A percentile compares a stretch with the other conserved stretches of the same genome.
phyloP scores from a whole-genome alignment of 768 basidiomycete species.

The Paxillus ammoniavirescens region DNA sequence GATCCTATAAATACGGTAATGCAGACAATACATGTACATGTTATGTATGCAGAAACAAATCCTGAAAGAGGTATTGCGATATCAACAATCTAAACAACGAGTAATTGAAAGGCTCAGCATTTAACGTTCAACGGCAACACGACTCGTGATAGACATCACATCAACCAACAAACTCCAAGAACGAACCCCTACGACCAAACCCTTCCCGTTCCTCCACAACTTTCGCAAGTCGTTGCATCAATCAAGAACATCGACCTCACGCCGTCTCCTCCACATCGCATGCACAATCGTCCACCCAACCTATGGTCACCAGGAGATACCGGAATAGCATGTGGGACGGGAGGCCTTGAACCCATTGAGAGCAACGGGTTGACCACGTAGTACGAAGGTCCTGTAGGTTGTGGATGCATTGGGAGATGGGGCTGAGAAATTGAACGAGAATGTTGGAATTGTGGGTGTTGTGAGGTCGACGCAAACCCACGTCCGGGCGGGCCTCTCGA shows the following conservation, averaged over 20 bases:
- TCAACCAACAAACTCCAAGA: too few relatives aligned
- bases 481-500: neutral
- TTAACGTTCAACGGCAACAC: too few relatives aligned
- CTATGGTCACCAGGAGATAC: constrained; percentile 65
- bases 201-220: constrained; percentile 67
- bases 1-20: too few relatives aligned
- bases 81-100: too few relatives aligned
- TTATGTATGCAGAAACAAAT: too few relatives aligned
- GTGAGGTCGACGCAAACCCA: neutral
- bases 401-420: neutral
- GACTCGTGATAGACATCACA: too few relatives aligned
- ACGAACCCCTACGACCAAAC: constrained; percentile 31
- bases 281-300: constrained; percentile 65
- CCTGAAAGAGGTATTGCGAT: too few relatives aligned
- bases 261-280: constrained; percentile 63
- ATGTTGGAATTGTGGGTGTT: constrained; percentile 11
- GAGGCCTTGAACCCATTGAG: constrained; percentile 13
- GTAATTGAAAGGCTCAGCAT: too few relatives aligned
- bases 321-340: constrained; percentile 44
- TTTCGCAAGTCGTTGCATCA: constrained; percentile 49
- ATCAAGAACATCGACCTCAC: constrained; percentile 50
- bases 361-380: constrained; percentile 26
- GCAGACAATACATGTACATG: too few relatives aligned
- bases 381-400: constrained; percentile 12
- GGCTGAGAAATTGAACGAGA: constrained; percentile 22